A percentile compares a stretch with the other conserved stretches of the same genome.
phyloP scores from a whole-genome alignment of 2,329 filamentous ascomycete genomes.

The Botrytis paeoniae region DNA sequence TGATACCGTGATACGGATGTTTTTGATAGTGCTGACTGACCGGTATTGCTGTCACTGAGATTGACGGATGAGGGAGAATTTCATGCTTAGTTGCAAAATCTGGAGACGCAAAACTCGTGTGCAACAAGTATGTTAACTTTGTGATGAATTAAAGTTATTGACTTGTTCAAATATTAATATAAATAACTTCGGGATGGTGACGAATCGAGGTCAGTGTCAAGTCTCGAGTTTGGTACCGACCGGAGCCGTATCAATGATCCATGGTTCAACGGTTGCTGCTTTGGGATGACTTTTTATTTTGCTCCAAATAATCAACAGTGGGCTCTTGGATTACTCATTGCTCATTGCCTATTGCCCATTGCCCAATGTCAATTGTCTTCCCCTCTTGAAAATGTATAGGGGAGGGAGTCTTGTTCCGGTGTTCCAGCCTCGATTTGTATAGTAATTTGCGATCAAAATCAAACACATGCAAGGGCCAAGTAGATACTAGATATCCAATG shows the following conservation, averaged over 20 bases:
- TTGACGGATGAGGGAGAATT: background rate
- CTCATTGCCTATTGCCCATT: background rate
- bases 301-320: background rate
- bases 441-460: conserved; percentile 5
- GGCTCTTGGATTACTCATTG: background rate
- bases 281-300: background rate
- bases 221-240: background rate
- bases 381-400: background rate
- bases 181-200: background rate
- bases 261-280: background rate
- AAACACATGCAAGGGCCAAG: conserved; percentile 8
- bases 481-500: background rate
- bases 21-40: background rate
- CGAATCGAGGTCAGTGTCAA: background rate
- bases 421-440: conserved; percentile 1
- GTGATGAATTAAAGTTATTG: background rate
- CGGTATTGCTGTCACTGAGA: background rate
- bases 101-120: background rate
- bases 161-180: background rate
- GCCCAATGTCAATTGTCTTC: background rate
- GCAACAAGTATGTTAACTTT: background rate
- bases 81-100: background rate
- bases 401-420: background rate
- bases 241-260: background rate
- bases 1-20: conserved; percentile 4